Evolutionary conservation across 2,329 filamentous ascomycete species (phyloP), one percentile per base, ranked within the genome.

Genomic region (Monosporascus sp.): DNA sequence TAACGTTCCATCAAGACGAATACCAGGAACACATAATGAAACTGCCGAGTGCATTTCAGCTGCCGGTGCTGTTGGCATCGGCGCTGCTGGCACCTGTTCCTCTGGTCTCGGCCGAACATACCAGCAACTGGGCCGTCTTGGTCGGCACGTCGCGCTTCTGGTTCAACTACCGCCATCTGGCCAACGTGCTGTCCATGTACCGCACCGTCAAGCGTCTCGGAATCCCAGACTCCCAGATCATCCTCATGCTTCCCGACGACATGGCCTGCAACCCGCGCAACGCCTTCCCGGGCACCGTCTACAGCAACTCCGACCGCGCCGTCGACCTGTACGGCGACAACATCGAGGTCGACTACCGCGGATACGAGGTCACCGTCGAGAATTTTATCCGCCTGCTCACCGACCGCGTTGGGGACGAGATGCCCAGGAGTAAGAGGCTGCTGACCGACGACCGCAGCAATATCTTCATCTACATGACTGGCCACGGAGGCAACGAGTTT

Each of bases 241-340:
- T 99, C 70, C 88, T 99, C 61, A 97, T 99, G 92, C 84, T 99
- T n/a, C 94, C 94, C 22, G 94, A 99, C 71, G 94, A 99, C 76
- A 97, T 99, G 91, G 94, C 94, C 40, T 99, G 94, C 79, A 99
- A 99, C 74, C 94, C 94, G 35, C 91, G 94, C 65, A 99, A 99
- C 70, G 91, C 92, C 49, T 99, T 99, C 71, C 92, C 94, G 0
- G 94, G 94, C 50, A 97, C 92, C 51, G 94, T 99, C 31, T 99
- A 97, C 80, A 97, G 94, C 74, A 97, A 99, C 69, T 92, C 94
- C 38, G 92, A 97, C 71, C 89, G 94, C 60, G 91, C 91, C 8
- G 87, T 99, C 48, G 94, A 99, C 68, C 79, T 99, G 5, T 99
- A 99, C 70, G 94, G 95, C 57, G 92, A 97, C 76, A 97, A 97